Conservation (phyloP, 768 basidiomycete species). For the Podaxis sp. region DNA sequence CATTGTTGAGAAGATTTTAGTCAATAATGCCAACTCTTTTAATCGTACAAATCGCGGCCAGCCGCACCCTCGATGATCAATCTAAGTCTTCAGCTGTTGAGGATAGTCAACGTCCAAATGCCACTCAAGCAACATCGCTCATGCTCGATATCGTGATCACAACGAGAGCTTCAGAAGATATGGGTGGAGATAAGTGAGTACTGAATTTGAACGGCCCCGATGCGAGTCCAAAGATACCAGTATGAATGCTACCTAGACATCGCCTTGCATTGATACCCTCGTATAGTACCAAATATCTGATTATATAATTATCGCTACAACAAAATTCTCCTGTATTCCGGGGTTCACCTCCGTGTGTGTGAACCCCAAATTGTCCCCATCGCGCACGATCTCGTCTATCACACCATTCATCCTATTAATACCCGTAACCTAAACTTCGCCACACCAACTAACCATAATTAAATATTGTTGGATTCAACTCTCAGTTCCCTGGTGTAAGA, state of each 20-base stretch:
- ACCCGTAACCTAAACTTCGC: too few species aligned
- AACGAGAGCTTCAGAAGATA: neutral
- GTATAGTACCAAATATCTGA: neutral
- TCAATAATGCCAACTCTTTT: slow-evolving; percentile 27
- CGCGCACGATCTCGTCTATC: too few species aligned
- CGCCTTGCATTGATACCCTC: neutral
- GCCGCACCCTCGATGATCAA: neutral
- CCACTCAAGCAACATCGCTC: neutral
- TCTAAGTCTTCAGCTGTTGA: neutral
- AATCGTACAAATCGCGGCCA: slow-evolving; percentile 27
- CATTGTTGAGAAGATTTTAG: slow-evolving; percentile 11
- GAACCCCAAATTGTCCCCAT: too few species aligned
- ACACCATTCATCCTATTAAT: too few species aligned
- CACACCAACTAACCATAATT: too few species aligned
- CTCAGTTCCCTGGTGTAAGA: too few species aligned
- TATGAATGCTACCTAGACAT: neutral
- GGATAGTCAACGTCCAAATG: neutral
- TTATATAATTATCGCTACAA: too few species aligned
- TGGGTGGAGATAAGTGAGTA: neutral
- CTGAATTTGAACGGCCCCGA: neutral
- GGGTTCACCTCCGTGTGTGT: too few species aligned
- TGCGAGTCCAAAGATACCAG: neutral
- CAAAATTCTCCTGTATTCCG: too few species aligned
- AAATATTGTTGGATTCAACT: too few species aligned
- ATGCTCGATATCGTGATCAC: neutral